Conservation (phyloP, 768 basidiomycete species). For the Gymnopilus junonius region DNA sequence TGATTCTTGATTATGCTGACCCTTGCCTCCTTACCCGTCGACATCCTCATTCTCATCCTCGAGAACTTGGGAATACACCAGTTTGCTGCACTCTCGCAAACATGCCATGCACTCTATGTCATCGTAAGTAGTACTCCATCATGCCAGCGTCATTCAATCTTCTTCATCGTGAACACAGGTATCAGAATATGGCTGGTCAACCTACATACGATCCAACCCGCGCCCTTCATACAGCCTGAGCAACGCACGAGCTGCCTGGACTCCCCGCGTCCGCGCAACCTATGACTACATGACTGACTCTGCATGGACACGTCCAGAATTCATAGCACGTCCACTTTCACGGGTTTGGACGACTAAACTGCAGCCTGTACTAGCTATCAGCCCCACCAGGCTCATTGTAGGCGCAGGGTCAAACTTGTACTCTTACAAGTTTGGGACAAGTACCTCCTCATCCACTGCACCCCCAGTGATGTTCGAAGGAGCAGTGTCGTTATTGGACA, state of each 20-base stretch:
- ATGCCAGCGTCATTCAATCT: not conserved
- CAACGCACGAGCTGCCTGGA: slow-evolving; percentile 48
- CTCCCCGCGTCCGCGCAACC: slow-evolving; percentile 43
- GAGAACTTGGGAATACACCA: slow-evolving; percentile 47
- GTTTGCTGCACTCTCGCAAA: slow-evolving; percentile 43
- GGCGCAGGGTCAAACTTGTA: slow-evolving; percentile 63
- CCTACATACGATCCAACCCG: slow-evolving; percentile 52
- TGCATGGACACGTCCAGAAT: slow-evolving; percentile 53
- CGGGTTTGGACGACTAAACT: slow-evolving; percentile 59
- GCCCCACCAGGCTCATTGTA: slow-evolving; percentile 57
- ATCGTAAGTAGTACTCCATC: slow-evolving; percentile 44
- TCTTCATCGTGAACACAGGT: slow-evolving; percentile 45
- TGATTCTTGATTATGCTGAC: slow-evolving; percentile 21
- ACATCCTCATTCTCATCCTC: slow-evolving; percentile 60
- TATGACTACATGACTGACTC: slow-evolving; percentile 58
- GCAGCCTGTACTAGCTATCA: slow-evolving; percentile 62
- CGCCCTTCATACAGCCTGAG: slow-evolving; percentile 59
- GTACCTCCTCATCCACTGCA: slow-evolving; percentile 29
- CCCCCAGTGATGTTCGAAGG: slow-evolving; percentile 56
- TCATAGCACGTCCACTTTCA: slow-evolving; percentile 69
- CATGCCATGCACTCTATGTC: slow-evolving; percentile 40
- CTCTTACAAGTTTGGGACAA: slow-evolving; percentile 53
- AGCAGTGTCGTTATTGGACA: slow-evolving; percentile 40
- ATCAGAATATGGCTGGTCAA: slow-evolving; percentile 62
- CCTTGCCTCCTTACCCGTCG: slow-evolving; percentile 48